Percentiles rank a stretch among this genome's conserved stretches.
phyloP scores from a whole-genome alignment of 2,329 filamentous ascomycete species.

The Bipolaris bicolor region DNA sequence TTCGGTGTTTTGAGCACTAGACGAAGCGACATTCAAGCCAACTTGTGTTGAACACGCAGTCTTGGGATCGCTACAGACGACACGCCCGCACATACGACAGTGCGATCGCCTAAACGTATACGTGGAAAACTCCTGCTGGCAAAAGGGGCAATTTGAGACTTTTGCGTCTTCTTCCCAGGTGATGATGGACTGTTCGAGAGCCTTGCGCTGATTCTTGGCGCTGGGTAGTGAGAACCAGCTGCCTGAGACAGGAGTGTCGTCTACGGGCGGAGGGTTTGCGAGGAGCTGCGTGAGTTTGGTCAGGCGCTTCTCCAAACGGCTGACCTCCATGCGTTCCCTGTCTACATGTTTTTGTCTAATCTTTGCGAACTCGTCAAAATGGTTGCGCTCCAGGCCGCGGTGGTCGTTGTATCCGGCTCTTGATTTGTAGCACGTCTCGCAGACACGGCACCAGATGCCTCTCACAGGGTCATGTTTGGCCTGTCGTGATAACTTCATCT shows the following conservation, averaged over 20 bases:
- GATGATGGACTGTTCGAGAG: constrained; percentile 88
- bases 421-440: constrained; percentile 99
- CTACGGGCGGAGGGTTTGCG: constrained; percentile 71
- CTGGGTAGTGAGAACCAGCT: constrained; percentile 64
- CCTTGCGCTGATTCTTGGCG: constrained; percentile 74
- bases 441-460: constrained; percentile 92
- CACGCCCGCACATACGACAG: constrained; percentile 88
- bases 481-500: constrained; percentile 93
- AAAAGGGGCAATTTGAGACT: constrained; percentile 86
- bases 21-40: constrained; percentile 72
- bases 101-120: constrained; percentile 95
- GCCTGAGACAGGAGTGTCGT: constrained; percentile 59
- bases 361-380: constrained; percentile 71
- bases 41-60: constrained; percentile 87
- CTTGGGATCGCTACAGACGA: constrained; percentile 86
- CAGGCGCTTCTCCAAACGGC: constrained; percentile 86
- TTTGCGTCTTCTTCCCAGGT: constrained; percentile 91
- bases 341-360: constrained; percentile 81
- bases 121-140: constrained; percentile 90
- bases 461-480: constrained; percentile 88
- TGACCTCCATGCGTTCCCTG: constrained; percentile 84
- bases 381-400: constrained; percentile 71
- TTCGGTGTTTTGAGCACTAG: constrained; percentile 50
- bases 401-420: constrained; percentile 95
- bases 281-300: constrained; percentile 88